Percentiles rank a stretch among this genome's conserved stretches.
Conservation (phyloP, 2,329 filamentous ascomycete genomes). For the Ceratocystis ficicola region DNA sequence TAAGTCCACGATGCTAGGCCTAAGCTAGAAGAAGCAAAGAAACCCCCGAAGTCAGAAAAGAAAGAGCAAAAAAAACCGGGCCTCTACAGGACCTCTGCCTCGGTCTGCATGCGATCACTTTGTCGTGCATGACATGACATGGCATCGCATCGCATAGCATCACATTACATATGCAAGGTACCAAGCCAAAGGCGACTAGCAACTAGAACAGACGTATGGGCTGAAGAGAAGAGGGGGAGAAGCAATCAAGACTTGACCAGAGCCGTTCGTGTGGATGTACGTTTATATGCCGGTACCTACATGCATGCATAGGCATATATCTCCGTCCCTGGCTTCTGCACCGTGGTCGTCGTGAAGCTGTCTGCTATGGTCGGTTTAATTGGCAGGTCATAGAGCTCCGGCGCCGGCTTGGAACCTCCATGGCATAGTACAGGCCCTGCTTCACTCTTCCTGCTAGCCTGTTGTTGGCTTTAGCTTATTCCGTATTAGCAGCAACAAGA, state of each 20-base stretch:
- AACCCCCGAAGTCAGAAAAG: not conserved
- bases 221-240: conserved; percentile 3
- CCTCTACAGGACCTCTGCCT: conserved; percentile 1
- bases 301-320: not conserved
- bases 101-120: conserved; percentile 12
- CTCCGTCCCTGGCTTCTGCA: conserved; percentile 4
- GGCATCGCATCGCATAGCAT: not conserved
- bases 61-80: not conserved
- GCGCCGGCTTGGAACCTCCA: too few species aligned
- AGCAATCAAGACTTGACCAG: not conserved
- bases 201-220: not conserved
- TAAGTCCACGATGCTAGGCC: not conserved
- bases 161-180: conserved; percentile 16
- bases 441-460: not conserved
- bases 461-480: not conserved
- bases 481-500: not conserved
- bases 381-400: not conserved
- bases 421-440: not conserved
- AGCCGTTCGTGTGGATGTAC: not conserved
- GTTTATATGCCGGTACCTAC: not conserved
- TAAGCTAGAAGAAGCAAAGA: not conserved
- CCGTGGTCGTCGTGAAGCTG: not conserved
- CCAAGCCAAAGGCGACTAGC: not conserved
- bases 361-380: not conserved
- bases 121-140: conserved; percentile 13